These are phyloP conservation scores for Boletus reticulatus DNA, from an alignment of 768 basidiomycete genomes.

Conservation along the genomic window DNA sequence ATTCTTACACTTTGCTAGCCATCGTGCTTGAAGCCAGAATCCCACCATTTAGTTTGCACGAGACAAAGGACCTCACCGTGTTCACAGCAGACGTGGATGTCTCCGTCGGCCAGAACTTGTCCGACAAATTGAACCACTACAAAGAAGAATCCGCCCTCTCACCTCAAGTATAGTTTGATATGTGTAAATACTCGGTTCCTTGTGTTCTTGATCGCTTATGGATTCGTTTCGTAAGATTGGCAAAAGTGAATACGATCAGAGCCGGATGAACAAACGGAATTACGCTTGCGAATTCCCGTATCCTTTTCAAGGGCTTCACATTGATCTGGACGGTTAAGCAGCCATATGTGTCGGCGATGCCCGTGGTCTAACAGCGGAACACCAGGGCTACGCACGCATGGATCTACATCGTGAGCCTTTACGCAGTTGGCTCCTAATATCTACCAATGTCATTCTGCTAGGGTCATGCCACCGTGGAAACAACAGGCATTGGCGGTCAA, in stretches of 20 bases:
- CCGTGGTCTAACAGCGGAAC: background rate
- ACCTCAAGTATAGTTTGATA: background rate
- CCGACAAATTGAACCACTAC: background rate
- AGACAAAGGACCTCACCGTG: background rate
- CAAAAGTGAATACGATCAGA: background rate
- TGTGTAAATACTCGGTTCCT: background rate
- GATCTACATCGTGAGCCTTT: background rate
- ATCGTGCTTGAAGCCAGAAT: background rate
- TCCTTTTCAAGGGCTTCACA: background rate
- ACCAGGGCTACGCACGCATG: background rate
- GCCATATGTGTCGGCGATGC: background rate
- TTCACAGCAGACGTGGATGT: background rate
- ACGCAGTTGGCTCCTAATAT: no score
- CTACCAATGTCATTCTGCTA: background rate
- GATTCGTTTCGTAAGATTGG: background rate
- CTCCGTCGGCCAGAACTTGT: background rate
- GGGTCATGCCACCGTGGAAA: constrained; percentile 4
- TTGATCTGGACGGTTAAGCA: background rate
- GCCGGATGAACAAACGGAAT: background rate
- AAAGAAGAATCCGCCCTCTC: background rate
- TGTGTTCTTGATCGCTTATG: background rate
- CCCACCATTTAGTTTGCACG: background rate
- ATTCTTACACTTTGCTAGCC: background rate
- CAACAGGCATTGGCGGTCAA: constrained; percentile 1
- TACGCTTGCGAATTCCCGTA: background rate